These are phyloP conservation scores for Microdochium paspali DNA, from an alignment of 2,329 filamentous ascomycete genomes.

Conservation along the genomic window DNA sequence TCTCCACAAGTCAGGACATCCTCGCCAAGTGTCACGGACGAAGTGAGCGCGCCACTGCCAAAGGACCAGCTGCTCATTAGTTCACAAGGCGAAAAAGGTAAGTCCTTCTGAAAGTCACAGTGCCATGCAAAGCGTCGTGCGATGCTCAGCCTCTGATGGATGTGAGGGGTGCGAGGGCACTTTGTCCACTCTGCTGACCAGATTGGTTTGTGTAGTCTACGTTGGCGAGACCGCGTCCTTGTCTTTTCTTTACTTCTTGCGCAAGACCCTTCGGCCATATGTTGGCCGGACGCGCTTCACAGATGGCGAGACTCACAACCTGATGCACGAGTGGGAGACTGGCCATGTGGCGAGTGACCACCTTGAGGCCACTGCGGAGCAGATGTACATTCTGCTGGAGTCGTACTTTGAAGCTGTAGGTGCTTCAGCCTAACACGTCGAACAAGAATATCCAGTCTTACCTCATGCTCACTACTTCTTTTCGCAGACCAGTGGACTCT, in stretches of 20 bases:
- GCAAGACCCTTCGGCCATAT: constrained; percentile 34
- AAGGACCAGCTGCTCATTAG: constrained; percentile 37
- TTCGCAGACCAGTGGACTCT: constrained; percentile 1
- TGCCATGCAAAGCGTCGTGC: too few relatives aligned
- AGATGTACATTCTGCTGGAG: neutral
- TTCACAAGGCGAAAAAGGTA: constrained; percentile 40
- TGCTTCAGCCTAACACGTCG: neutral
- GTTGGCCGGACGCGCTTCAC: constrained; percentile 46
- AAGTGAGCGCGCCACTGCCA: constrained; percentile 6
- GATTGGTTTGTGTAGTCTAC: constrained; percentile 24
- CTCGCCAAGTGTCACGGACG: constrained; percentile 1
- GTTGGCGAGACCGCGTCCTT: constrained; percentile 41
- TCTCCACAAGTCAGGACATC: neutral
- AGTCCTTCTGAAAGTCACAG: too few relatives aligned
- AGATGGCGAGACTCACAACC: constrained; percentile 36
- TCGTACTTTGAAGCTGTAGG: constrained; percentile 1
- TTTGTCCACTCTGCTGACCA: neutral
- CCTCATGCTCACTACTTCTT: neutral
- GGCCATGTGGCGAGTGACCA: constrained; percentile 10
- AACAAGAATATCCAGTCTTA: neutral
- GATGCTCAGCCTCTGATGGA: too few relatives aligned
- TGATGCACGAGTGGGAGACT: constrained; percentile 35
- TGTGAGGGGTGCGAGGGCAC: too few relatives aligned
- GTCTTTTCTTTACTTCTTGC: constrained; percentile 45
- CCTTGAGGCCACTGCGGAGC: neutral